Base-by-base conservation (phyloP, 2,329 filamentous ascomycete species). In the Penicillium olsonii region DNA sequence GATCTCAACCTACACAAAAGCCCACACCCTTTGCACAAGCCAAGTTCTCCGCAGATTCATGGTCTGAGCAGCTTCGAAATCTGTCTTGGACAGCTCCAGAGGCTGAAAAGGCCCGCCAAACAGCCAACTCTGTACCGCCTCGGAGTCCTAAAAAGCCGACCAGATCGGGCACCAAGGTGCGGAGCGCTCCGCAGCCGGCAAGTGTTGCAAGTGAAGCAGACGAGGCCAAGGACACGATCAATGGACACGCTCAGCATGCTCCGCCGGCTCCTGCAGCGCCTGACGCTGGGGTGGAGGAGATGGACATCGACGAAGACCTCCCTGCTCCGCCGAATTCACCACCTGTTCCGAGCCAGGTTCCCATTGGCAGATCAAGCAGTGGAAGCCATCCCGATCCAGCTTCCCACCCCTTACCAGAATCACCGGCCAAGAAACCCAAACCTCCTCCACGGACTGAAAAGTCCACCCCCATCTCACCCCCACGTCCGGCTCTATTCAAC, bases 261-360 rank as follows among this genome's bases (percentile, higher is more conserved):
- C 53, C 63, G 8, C 47, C 59, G 11, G 52, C 46, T 22, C 27
- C 50, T 4, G 44, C 31, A n/a, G 48, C 57, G 37, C 53, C 49
- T 18, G 64, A 63, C 34, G 64, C 46, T 20, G 64, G 62, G 33
- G 64, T 47, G 4, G 74, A 76, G 52, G 71, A 69, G 9, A 78
- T 78, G 75, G 75, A 78, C 53, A 65, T 78, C 41, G 75, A 77
- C 50, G 69, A 73, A 11, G 68, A 69, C 8, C 38, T 63, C 10
- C 59, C 68, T 15, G 46, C 52, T 44, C 52, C 20, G 5, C 14
- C 19, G 15, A 22, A 20, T 38, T 2, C 38, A 10, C 33, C 56
- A 20, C 6, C 53, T 20, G 29, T 50, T 17, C 43, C 57, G 17
- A 41, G 22, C 3, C 50, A 53, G 5, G 22, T 37, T 11, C 40